A percentile compares a stretch with the other conserved stretches of the same genome.
Evolutionary conservation across 495 filamentous ascomycete species (phyloP).

Genomic region (Letharia lupina): DNA sequence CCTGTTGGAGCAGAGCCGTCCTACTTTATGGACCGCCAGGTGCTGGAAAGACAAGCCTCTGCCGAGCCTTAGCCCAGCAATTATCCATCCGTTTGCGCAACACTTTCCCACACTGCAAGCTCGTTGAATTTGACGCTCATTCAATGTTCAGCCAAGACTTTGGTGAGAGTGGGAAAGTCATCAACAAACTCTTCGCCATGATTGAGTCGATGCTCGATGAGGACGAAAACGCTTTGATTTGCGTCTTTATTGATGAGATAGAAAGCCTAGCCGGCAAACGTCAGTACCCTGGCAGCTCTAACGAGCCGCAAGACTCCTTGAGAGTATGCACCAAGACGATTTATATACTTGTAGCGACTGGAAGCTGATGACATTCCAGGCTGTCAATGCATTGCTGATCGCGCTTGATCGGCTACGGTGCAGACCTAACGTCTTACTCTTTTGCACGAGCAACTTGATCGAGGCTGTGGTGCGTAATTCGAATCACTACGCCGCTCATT

Average conservation of each 20-base stretch:
- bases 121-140: constrained; percentile 46
- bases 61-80: constrained; percentile 47
- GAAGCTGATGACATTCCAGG: constrained; percentile 11
- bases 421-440: constrained; percentile 39
- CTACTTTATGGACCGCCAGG: constrained; percentile 51
- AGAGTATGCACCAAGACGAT: constrained; percentile 29
- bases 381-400: constrained; percentile 32
- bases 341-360: background rate
- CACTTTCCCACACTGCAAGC: constrained; percentile 34
- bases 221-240: constrained; percentile 40
- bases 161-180: constrained; percentile 47
- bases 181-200: constrained; percentile 41
- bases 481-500: background rate
- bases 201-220: constrained; percentile 37
- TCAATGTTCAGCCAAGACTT: constrained; percentile 47
- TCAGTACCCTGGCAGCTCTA: constrained; percentile 33
- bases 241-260: constrained; percentile 49
- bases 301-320: constrained; percentile 43
- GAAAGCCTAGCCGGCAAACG: constrained; percentile 44
- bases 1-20: constrained; percentile 35
- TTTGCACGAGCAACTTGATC: constrained; percentile 46
- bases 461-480: constrained; percentile 29
- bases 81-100: constrained; percentile 46
- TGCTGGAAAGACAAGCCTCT: constrained; percentile 46
- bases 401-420: constrained; percentile 34